phyloP scores from a whole-genome alignment of 345 rosid species.

The Heritiera littoralis region DNA sequence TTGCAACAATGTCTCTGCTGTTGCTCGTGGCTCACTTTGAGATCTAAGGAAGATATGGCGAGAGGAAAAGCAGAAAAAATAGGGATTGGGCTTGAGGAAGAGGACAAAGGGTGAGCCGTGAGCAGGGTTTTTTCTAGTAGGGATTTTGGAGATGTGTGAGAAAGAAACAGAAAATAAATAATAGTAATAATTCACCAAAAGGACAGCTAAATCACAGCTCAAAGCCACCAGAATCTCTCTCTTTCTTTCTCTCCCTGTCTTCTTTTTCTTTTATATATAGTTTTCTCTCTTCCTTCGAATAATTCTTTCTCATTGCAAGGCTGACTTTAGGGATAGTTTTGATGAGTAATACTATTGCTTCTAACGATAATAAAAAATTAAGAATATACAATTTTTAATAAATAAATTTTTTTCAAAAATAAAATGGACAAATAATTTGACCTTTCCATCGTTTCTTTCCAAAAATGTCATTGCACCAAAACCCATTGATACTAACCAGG shows the following conservation, averaged over 20 bases:
- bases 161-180: background rate
- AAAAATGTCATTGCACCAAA: too few relatives aligned
- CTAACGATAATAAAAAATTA: too few relatives aligned
- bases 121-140: conserved; percentile 36
- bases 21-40: background rate
- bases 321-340: too few relatives aligned
- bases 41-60: conserved; percentile 25
- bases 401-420: too few relatives aligned
- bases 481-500: too few relatives aligned
- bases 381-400: too few relatives aligned
- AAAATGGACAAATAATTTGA: too few relatives aligned
- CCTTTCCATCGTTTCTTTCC: too few relatives aligned
- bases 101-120: conserved; percentile 23
- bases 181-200: conserved; percentile 37
- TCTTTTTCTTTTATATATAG: too few relatives aligned
- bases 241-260: conserved; percentile 21
- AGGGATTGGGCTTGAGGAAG: conserved; percentile 31
- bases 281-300: background rate
- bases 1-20: background rate
- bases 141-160: conserved; percentile 35
- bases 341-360: too few relatives aligned
- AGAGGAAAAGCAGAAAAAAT: conserved; percentile 14
- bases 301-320: background rate
- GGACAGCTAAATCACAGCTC: conserved; percentile 96
- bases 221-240: conserved; percentile 54